A percentile compares a stretch with the other conserved stretches of the same genome.
Conservation (phyloP, 2,329 filamentous ascomycete genomes). For the Neopestalotiopsis sp. region DNA sequence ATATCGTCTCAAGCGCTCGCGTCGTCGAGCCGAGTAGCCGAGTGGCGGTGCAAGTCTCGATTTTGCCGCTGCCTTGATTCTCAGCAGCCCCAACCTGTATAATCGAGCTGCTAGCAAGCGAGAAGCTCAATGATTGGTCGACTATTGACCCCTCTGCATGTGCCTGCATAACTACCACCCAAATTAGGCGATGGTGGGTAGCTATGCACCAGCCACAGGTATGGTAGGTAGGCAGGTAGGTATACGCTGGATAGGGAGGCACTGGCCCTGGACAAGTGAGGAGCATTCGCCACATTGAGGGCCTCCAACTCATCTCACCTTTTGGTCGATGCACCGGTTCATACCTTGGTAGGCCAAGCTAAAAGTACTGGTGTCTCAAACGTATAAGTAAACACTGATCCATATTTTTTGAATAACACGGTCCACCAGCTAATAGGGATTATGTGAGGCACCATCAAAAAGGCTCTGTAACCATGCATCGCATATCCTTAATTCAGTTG, state of each 20-base stretch:
- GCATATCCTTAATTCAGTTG: background rate
- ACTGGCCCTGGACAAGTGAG: background rate
- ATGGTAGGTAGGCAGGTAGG: background rate
- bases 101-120: background rate
- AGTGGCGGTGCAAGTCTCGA: constrained; percentile 5
- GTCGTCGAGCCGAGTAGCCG: background rate
- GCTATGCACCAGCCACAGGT: background rate
- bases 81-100: background rate
- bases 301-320: background rate
- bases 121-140: background rate
- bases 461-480: background rate
- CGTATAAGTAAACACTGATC: background rate
- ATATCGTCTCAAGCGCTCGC: background rate
- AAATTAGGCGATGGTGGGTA: background rate
- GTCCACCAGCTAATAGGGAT: background rate
- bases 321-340: background rate
- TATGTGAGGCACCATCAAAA: background rate
- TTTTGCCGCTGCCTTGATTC: constrained; percentile 8
- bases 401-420: background rate
- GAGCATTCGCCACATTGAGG: background rate
- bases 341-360: background rate
- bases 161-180: background rate
- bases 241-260: background rate
- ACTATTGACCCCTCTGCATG: background rate
- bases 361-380: background rate